Evolutionary conservation across 1,284 basidiomycete species (phyloP), one percentile per base, ranked within the genome.

Genomic region (Ustilago hordei): DNA sequence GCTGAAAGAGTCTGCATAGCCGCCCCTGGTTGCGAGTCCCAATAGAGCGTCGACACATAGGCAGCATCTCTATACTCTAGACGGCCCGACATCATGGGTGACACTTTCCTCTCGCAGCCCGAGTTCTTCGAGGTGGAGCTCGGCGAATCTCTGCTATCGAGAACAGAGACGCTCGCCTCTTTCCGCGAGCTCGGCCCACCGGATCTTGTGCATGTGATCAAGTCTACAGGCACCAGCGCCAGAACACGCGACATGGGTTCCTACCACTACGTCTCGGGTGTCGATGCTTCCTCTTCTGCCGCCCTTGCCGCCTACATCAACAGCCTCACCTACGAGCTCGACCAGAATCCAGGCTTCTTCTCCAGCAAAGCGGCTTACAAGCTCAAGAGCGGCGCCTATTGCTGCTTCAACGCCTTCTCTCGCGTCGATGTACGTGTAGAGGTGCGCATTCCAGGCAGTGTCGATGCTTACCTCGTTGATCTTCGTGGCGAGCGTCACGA

Each of bases 391-490:
- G 97, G 97, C 6, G 95, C 93, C 56, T 99, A 95, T 86, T 99
- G 96, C 70, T 97, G 95, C 87, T 99, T 98, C 89, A 97, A 99
- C 86, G 97, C 97, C 15, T 99, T 99, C 86, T 96, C 95, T 47
- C 89, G 97, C 23, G 93, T 99, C 43, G 97, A 99, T 83, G 92
- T 99, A 31, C 91, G 96, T 48, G 95, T 99, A 8, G 96, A 99
- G 78, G 97, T 98, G 66, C 96, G 96, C 87, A 99, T 99, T 59
- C 97, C 97, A 0, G 96, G 96, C 48, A 95, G 95, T 31, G 97
- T 99, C 2, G 91, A 93, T 80, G 93, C 96, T 8, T 98, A 98
- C 86, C 92, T 94, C 34, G 92, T 99, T 31, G 97, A 99, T 87
- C 87, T 97, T 61, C 91, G 96, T 31, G 96, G 97, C 28, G 95